Percentiles rank a stretch among this genome's conserved stretches.
These are phyloP conservation scores for Epipyxis sp. DNA, from an alignment of 108 stramenopile species.

Conservation along the genomic window DNA sequence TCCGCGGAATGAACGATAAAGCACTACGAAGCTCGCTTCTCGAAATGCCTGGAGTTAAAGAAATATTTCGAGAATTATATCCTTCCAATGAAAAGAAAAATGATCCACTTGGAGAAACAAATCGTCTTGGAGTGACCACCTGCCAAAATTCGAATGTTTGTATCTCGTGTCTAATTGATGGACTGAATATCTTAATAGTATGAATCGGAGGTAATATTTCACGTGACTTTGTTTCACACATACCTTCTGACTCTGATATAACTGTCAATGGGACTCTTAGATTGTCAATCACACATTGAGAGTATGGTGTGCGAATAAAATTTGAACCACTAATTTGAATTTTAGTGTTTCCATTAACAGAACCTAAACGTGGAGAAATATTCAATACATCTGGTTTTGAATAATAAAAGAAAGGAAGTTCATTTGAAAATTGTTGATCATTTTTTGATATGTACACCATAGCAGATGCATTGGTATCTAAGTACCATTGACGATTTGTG, in stretches of 20 bases:
- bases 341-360: not conserved
- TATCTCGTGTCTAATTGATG: too few species aligned
- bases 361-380: not conserved
- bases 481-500: not conserved
- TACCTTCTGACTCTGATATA: too few species aligned
- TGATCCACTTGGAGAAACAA: not conserved
- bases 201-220: too few species aligned
- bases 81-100: not conserved
- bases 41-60: not conserved
- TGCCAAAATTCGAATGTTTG: too few species aligned
- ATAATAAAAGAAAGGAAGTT: not conserved
- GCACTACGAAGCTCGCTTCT: not conserved
- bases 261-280: not conserved
- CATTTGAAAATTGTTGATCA: not conserved
- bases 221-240: too few species aligned
- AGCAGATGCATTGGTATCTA: conserved; percentile 13
- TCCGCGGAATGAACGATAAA: not conserved
- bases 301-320: not conserved
- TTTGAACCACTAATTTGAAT: conserved; percentile 13
- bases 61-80: not conserved
- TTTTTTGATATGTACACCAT: not conserved
- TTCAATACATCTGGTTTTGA: conserved; percentile 14
- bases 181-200: too few species aligned
- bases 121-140: not conserved
- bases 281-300: not conserved